These are phyloP conservation scores for Aspergillus bridgeri DNA, from an alignment of 495 filamentous ascomycete species.

Conservation along the genomic window DNA sequence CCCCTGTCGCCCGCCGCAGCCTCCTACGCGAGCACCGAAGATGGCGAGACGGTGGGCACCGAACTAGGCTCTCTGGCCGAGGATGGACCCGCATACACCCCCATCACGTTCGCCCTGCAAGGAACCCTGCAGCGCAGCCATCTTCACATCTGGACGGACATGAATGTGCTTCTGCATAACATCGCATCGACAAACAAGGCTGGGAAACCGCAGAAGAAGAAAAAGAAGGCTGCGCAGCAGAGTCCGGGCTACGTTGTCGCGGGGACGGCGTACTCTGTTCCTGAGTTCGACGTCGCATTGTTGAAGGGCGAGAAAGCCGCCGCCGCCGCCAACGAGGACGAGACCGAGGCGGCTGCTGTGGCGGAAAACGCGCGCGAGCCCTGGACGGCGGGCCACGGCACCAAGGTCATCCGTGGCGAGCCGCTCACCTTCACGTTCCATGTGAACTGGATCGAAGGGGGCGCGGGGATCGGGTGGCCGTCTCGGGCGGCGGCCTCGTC, in stretches of 20 bases:
- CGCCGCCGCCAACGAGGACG: conserved; percentile 21
- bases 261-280: conserved; percentile 80
- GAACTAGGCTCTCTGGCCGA: conserved; percentile 34
- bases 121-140: conserved; percentile 87
- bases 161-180: conserved; percentile 85
- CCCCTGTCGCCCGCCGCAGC: conserved; percentile 42
- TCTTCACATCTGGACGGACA: conserved; percentile 81
- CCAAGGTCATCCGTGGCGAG: conserved; percentile 81
- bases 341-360: conserved; percentile 31
- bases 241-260: conserved; percentile 67
- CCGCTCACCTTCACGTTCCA: conserved; percentile 74
- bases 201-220: conserved; percentile 14
- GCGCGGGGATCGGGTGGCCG: conserved; percentile 46
- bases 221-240: conserved; percentile 28
- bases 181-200: conserved; percentile 35
- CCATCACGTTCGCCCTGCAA: conserved; percentile 77
- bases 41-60: conserved; percentile 14
- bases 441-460: conserved; percentile 82
- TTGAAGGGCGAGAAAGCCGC: conserved; percentile 26
- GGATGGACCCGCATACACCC: conserved; percentile 51
- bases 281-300: conserved; percentile 53
- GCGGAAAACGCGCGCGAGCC: conserved; percentile 39
- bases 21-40: conserved; percentile 7
- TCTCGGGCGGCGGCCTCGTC: conserved; percentile 42
- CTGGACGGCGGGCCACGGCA: conserved; percentile 47